Evolutionary conservation across 129 eudicot genomes (phyloP), one percentile per base, ranked within the genome.

Genomic region (Sambucus nigra): DNA sequence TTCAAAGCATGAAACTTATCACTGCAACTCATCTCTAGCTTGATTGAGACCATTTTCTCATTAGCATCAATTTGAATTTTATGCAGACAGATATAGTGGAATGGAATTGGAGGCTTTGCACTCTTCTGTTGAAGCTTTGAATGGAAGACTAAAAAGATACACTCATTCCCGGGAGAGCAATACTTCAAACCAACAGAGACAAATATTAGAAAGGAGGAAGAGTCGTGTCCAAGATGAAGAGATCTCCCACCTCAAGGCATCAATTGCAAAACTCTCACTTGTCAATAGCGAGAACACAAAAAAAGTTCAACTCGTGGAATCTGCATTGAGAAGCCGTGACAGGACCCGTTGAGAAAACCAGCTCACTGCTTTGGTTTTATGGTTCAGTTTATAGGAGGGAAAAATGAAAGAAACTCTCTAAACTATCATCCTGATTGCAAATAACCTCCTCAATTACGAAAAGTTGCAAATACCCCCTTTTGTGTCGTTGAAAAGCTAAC

Each of bases 81-180:
- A 51, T 72, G 79, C 95, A 91, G 99, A 92, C 69, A 82, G 73
- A 61, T 86, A 82, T 77, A 71, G 69, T 31, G 87, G 80, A 47
- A 60, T 86, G 79, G 99, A 92, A 74, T 65, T 86, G 79, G 96
- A 86, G 54, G 92, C 99, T 1, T 64, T 92, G 56, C 87, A 48
- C 53, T 77, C 94, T 48, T 72, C 87, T 5, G 75, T 80, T 38
- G 91, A 83, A 70, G 91, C 99, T 38, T 53, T 92, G 65, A 80
- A 72, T 54, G 80, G 85, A 49, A 73, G 99, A 67, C 35, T 86
- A 51, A 77, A 69, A 71, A 73, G 99, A 74, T 63, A 67, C 45
- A 25, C 71, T 0, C 72, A 70, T 51, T 69, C 81, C 57, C 75
- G 71, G 15, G 77, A 65, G 66, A 55, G 62, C 47, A 81, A 73